Evolutionary conservation across 352 stramenopile genomes (phyloP), one percentile per base, ranked within the genome.

Genomic region (Phytopythium mirpurense): DNA sequence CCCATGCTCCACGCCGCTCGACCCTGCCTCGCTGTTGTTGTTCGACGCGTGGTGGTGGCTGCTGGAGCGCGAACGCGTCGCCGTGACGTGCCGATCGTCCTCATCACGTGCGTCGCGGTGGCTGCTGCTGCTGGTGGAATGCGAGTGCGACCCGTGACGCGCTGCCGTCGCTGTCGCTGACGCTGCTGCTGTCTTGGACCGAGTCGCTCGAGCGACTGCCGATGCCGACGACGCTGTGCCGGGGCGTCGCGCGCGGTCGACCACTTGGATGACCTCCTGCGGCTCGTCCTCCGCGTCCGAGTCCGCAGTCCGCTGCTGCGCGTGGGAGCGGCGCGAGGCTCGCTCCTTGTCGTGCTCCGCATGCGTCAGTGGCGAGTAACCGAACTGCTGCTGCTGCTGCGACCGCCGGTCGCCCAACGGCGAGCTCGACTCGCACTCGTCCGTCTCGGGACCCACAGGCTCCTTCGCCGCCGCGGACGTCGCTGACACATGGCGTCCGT

Each of bases 381-480:
- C 34, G 31, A 26, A n/a, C 35, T 70, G 61, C 29, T 60, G 57
- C 11, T 38, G 62, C 26, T 63, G 34, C 26, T 64, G 55, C 15
- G 43, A 24, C 16, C 48, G 51, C 3, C 55, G 57, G 16, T 62
- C 57, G 8, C 15, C 62, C 29, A n/a, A 40, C 3, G 69, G 65
- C 12, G 52, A 61, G n/a, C 72, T 61, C 4, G 65, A 78, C 32
- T 78, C 68, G 38, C 51, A 50, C 4, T 83, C 76, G 24, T 85
- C 65, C 0, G 54, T 74, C 55, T 88, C 70, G 2, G 77, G 73
- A 49, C 73, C 65, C 4, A 35, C 11, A 29, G 36, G 51, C 5
- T 69, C 49, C 24, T 65, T 59, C 15, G 16, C 43, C 0, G 14
- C 41, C 9, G 14, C 12, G 12, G 26, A 29, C 57, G 45, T 23